Evolutionary conservation across 805 yeast species (phyloP).

Genomic region (Schizosaccharomyces pombe): DNA sequence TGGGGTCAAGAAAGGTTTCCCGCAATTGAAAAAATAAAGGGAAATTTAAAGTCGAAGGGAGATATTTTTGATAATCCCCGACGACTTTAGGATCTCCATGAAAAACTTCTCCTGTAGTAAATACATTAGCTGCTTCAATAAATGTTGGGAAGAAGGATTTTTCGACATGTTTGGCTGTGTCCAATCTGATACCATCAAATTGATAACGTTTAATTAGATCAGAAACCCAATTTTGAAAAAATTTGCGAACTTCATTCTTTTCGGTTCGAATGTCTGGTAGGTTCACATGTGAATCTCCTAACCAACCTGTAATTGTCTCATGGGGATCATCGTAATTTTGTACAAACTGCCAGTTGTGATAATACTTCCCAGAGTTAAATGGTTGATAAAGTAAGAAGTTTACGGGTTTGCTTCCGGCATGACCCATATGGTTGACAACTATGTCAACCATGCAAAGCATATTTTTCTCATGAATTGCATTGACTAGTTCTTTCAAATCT

Average conservation of each 20-base stretch:
- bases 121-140: conserved; percentile 3
- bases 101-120: conserved; percentile 4
- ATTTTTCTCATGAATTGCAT: conserved; percentile 4
- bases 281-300: background rate
- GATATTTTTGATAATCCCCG: conserved; percentile 3
- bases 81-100: background rate
- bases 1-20: background rate
- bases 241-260: background rate
- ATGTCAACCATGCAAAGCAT: conserved; percentile 6
- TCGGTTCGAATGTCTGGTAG: conserved; percentile 4
- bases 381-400: conserved; percentile 2
- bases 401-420: background rate
- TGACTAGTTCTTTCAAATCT: conserved; percentile 1
- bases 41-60: conserved; percentile 5
- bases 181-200: conserved; percentile 6
- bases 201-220: conserved; percentile 3
- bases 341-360: conserved; percentile 1
- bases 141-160: background rate
- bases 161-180: conserved; percentile 4
- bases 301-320: conserved; percentile 1
- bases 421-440: conserved; percentile 5
- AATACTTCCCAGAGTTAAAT: conserved; percentile 2
- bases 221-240: conserved; percentile 1
- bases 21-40: conserved; percentile 3
- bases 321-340: background rate